Conservation (phyloP, 345 rosid genomes). For the Gossypium herbaceum region DNA sequence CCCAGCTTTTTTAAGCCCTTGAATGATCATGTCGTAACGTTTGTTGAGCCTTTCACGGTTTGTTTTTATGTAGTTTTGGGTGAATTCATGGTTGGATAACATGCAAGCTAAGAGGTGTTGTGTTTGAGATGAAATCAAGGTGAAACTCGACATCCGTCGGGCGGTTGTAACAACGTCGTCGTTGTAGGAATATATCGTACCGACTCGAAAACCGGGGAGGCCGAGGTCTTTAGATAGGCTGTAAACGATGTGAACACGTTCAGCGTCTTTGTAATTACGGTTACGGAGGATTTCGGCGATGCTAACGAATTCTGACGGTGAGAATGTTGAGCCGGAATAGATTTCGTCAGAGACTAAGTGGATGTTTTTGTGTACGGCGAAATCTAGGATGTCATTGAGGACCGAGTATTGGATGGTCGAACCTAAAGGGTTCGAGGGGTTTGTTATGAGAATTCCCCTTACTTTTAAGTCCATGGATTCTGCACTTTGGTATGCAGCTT, state of each 20-base stretch:
- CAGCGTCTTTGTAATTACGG: slow-evolving; percentile 35
- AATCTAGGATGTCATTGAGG: slow-evolving; percentile 64
- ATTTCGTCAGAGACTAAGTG: slow-evolving; percentile 90
- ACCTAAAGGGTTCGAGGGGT: slow-evolving; percentile 95
- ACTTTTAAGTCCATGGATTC: slow-evolving; percentile 48
- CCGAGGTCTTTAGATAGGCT: slow-evolving; percentile 96
- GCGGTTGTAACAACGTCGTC: slow-evolving; percentile 78
- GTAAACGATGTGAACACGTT: slow-evolving; percentile 90
- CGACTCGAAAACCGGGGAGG: slow-evolving; percentile 92
- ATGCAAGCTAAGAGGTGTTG: slow-evolving; percentile 79
- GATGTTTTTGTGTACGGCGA: slow-evolving; percentile 63
- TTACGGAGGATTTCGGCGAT: slow-evolving; percentile 63
- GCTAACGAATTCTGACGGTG: slow-evolving; percentile 67
- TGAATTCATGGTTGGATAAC: slow-evolving; percentile 60
- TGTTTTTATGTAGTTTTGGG: slow-evolving; percentile 50
- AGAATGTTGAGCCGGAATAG: slow-evolving; percentile 84
- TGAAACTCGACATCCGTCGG: slow-evolving; percentile 92
- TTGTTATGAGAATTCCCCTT: slow-evolving; percentile 77
- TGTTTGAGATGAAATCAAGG: slow-evolving; percentile 86
- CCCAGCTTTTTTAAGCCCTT: slow-evolving; percentile 60
- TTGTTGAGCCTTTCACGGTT: slow-evolving; percentile 66
- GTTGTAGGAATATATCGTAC: slow-evolving; percentile 87
- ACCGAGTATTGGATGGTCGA: slow-evolving; percentile 51
- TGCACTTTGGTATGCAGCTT: slow-evolving; percentile 59
- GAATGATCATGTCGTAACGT: slow-evolving; percentile 62